Evolutionary conservation across 2,329 filamentous ascomycete genomes (phyloP).

Genomic region (Monosporascus sp.): DNA sequence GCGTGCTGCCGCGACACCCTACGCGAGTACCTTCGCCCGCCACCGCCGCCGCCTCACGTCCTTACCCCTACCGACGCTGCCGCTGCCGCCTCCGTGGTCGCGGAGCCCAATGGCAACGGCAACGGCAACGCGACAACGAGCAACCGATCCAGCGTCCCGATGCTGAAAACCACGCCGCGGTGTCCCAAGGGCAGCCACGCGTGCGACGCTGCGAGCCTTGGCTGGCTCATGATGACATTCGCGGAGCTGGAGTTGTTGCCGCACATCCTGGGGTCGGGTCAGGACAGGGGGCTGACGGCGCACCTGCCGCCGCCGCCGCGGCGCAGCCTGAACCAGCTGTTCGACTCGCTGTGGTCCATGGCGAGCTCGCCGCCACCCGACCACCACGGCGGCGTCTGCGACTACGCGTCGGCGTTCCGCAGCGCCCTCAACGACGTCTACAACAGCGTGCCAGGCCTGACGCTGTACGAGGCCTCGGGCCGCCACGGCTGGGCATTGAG

Average conservation of each 20-base stretch:
- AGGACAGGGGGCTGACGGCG: constrained; percentile 14
- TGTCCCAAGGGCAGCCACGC: constrained; percentile 45
- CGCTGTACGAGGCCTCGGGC: constrained; percentile 43
- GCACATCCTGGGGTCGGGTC: constrained; percentile 31
- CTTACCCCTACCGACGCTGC: constrained; percentile 1
- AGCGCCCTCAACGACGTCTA: constrained; percentile 44
- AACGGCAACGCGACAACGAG: constrained; percentile 5
- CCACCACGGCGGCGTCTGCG: constrained; percentile 39
- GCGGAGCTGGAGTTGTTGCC: constrained; percentile 42
- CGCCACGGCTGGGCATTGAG: constrained; percentile 43
- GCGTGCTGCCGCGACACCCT: constrained; percentile 39
- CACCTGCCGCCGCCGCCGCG: constrained; percentile 20
- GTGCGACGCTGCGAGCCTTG: constrained; percentile 49
- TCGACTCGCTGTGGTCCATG: constrained; percentile 38
- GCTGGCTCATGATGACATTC: constrained; percentile 49
- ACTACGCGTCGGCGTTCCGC: constrained; percentile 43
- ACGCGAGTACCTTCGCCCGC: constrained; percentile 38
- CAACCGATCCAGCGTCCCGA: constrained; percentile 13
- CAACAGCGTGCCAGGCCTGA: constrained; percentile 45
- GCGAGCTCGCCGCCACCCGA: constrained; percentile 37
- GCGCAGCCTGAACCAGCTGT: constrained; percentile 40
- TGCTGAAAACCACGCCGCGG: constrained; percentile 36
- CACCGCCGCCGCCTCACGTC: background rate
- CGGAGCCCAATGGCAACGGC: background rate
- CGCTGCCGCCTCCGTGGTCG: background rate